Conservation (phyloP, 106 monocot genomes). For the Dendrobium huoshanense region DNA sequence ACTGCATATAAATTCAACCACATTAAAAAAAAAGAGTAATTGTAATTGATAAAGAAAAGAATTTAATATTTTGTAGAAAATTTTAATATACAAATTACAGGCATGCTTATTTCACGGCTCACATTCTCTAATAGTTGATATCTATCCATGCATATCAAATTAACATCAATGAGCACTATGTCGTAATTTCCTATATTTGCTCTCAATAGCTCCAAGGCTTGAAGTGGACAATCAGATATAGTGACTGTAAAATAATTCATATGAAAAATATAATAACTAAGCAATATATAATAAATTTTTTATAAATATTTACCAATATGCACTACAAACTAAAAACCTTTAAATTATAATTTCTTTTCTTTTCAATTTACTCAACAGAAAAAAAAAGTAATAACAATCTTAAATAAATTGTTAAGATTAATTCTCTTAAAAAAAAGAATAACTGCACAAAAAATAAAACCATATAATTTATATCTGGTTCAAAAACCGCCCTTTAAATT, state of each 20-base stretch:
- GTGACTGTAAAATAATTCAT: not conserved
- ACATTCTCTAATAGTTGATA: slow-evolving; percentile 48
- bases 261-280: not conserved
- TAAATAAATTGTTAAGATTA: too few species aligned
- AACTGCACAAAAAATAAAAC: too few species aligned
- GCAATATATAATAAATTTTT: too few species aligned
- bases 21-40: too few species aligned
- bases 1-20: slow-evolving; percentile 24
- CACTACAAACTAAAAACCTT: too few species aligned
- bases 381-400: too few species aligned
- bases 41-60: not conserved
- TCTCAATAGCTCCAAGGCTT: slow-evolving; percentile 38
- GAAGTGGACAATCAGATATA: not conserved
- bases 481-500: too few species aligned
- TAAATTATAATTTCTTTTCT: too few species aligned
- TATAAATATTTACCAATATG: too few species aligned
- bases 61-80: not conserved
- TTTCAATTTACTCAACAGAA: too few species aligned
- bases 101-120: slow-evolving; percentile 48
- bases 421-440: too few species aligned
- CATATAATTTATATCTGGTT: too few species aligned
- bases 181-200: slow-evolving; percentile 33
- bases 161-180: slow-evolving; percentile 44
- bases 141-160: slow-evolving; percentile 54
- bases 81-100: slow-evolving; percentile 52